A percentile compares a stretch with the other conserved stretches of the same genome.
phyloP scores from a whole-genome alignment of 257 asterid species.

The Galeopsis tetrahit region DNA sequence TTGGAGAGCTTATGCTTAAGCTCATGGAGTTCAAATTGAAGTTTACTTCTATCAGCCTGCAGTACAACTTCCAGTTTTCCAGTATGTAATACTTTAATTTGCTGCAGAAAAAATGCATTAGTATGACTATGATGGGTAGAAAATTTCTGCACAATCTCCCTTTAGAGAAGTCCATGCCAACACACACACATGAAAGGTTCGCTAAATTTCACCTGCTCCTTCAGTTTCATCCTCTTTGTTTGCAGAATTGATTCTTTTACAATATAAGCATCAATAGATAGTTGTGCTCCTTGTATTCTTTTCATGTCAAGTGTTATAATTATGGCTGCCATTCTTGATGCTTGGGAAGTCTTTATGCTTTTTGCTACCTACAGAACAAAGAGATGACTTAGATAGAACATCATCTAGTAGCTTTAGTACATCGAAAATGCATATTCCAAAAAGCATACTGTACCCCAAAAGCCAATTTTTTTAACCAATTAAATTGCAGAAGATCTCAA shows the following conservation, averaged over 20 bases:
- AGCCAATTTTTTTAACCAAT: background rate
- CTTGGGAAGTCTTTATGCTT: constrained; percentile 71
- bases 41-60: constrained; percentile 54
- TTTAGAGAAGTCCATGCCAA: constrained; percentile 18
- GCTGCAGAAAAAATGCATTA: constrained; percentile 49
- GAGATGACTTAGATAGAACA: constrained; percentile 21
- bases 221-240: constrained; percentile 66
- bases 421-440: constrained; percentile 18
- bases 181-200: constrained; percentile 22
- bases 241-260: constrained; percentile 75
- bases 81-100: constrained; percentile 55
- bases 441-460: constrained; percentile 7
- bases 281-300: constrained; percentile 63
- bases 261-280: constrained; percentile 60
- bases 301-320: constrained; percentile 75
- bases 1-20: constrained; percentile 68
- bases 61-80: constrained; percentile 63
- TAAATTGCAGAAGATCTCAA: background rate
- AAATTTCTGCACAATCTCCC: constrained; percentile 19
- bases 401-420: background rate
- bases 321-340: constrained; percentile 67
- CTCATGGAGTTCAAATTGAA: constrained; percentile 71
- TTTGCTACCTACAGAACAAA: constrained; percentile 70
- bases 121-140: constrained; percentile 9
- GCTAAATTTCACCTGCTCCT: constrained; percentile 56